Evolutionary conservation across 345 rosid species (phyloP), one percentile per base, ranked within the genome.

Genomic region (Aquilaria malaccensis): DNA sequence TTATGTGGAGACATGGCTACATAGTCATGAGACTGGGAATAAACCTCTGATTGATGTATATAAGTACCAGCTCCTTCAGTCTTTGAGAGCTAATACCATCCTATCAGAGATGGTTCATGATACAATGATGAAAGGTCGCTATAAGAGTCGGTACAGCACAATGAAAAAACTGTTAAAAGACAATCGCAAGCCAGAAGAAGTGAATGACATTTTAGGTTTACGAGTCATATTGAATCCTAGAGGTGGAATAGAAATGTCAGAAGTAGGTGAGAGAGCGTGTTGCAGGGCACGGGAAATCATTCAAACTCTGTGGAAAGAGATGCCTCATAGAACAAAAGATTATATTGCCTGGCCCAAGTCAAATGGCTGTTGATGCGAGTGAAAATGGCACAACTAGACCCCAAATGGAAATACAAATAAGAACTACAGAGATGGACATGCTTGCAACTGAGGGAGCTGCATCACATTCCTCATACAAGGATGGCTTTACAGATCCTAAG

Each of bases 91-190:
- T 11, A 94, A 93, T 81, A 50, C 75, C 13, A 41, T 71, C 67
- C 79, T 93, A 64, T 58, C 66, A 9, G 76, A 67, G 5, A 61
- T 87, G 83, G 87, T 80, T 30, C 86, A 85, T 15, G 83, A 83
- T 66, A 63, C 87, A 31, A 79, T 76, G 22, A 84, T 89, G 46
- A 82, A 79, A 61, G 98, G 97, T 1, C 80, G 96, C 55, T 87
- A 84, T 64, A 93, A 89, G 72, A 93, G 96, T 70, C 79, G 85
- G 31, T 93, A 84, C 65, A 93, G 98, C 62, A 87, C 89, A 60
- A 93, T 93, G 98, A 93, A 89, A 85, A 93, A 93, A 76, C 84
- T 93, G n/a, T 64, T 93, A 56, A 87, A 69, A 67, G 96, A 89
- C 43, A 96, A 97, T 48, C 76, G 94, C 67, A 87, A 84, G 68